phyloP scores from a whole-genome alignment of 2,329 filamentous ascomycete genomes.

The Monosporascus sp. region DNA sequence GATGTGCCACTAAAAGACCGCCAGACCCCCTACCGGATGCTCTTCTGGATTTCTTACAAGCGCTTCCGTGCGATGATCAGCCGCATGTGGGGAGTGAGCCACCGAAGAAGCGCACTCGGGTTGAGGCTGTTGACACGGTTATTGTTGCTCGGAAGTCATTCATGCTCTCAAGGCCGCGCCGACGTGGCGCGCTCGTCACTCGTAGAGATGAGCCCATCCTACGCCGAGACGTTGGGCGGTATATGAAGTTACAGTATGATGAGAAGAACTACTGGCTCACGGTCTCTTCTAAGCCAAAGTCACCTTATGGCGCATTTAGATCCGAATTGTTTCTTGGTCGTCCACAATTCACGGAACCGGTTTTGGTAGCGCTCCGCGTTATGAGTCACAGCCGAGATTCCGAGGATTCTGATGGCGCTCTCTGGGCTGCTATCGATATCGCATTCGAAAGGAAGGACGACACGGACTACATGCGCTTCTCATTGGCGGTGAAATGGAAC shows the following conservation, averaged over 20 bases:
- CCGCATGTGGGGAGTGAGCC: constrained; percentile 4
- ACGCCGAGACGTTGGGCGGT: constrained; percentile 8
- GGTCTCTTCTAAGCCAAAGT: constrained; percentile 7
- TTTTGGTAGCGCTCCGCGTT: constrained; percentile 8
- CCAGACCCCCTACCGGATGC: background rate
- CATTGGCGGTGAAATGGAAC: constrained; percentile 38
- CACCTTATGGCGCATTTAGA: constrained; percentile 7
- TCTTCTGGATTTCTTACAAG: constrained; percentile 4
- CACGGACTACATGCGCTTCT: constrained; percentile 25
- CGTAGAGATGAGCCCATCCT: constrained; percentile 1
- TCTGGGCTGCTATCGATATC: constrained; percentile 31
- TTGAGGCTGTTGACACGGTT: constrained; percentile 13
- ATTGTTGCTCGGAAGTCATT: constrained; percentile 13
- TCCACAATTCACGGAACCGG: constrained; percentile 4
- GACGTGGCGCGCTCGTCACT: background rate
- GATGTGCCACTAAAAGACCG: background rate
- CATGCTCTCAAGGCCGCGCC: constrained; percentile 9
- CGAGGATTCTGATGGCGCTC: constrained; percentile 11
- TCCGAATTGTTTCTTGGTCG: constrained; percentile 7
- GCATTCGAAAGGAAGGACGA: constrained; percentile 21
- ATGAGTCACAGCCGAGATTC: constrained; percentile 8
- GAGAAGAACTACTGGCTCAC: constrained; percentile 1
- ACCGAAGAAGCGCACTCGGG: constrained; percentile 15
- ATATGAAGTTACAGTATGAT: constrained; percentile 9
- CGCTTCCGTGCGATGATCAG: background rate